Conservation (phyloP, 1,284 basidiomycete genomes). For the Naganishia sp. region DNA sequence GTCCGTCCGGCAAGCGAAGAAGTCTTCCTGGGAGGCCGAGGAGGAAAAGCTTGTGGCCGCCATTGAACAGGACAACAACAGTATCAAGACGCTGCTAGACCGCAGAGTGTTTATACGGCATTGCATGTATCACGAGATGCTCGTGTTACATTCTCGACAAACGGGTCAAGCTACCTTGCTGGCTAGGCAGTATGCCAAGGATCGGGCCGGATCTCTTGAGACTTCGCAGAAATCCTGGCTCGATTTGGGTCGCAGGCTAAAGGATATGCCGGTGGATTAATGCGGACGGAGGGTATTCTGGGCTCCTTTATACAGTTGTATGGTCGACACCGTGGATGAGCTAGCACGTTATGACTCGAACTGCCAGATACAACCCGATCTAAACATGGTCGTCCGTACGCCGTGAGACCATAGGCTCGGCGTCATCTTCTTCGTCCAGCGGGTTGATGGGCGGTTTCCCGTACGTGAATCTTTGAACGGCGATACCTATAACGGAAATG, state of each 20-base stretch:
- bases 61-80: slow-evolving; percentile 48
- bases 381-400: slow-evolving; percentile 5
- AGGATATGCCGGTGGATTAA: slow-evolving; percentile 79
- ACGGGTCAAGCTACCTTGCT: slow-evolving; percentile 74
- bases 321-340: not conserved
- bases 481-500: slow-evolving; percentile 15
- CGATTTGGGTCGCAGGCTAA: slow-evolving; percentile 67
- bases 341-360: not conserved
- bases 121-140: slow-evolving; percentile 89
- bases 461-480: slow-evolving; percentile 24
- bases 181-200: slow-evolving; percentile 68
- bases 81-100: slow-evolving; percentile 67
- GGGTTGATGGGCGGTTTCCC: slow-evolving; percentile 7
- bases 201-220: slow-evolving; percentile 68
- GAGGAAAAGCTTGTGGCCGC: slow-evolving; percentile 65
- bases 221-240: slow-evolving; percentile 69
- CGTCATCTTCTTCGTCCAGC: slow-evolving; percentile 7
- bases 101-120: slow-evolving; percentile 79
- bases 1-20: slow-evolving; percentile 65
- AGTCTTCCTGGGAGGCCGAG: slow-evolving; percentile 78
- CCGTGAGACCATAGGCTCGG: slow-evolving; percentile 13
- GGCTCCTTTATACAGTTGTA: not conserved
- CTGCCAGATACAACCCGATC: not conserved
- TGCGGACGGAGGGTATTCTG: not conserved
- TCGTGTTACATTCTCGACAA: slow-evolving; percentile 83